Conservation (phyloP, 2,329 filamentous ascomycete species). For the Xylogone sp. region DNA sequence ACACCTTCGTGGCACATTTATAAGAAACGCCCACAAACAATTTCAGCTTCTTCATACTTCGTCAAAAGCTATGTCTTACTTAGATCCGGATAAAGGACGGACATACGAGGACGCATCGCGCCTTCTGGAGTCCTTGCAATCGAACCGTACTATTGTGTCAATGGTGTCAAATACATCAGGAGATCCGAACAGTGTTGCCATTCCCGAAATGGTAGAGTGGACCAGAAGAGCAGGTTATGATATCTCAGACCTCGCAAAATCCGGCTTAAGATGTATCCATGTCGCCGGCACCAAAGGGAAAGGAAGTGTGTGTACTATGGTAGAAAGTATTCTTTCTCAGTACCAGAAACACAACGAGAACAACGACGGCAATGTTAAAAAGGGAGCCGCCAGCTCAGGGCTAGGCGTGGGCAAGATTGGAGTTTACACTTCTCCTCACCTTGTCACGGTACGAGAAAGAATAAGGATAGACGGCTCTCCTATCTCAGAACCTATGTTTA, state of each 20-base stretch:
- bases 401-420: constrained; percentile 38
- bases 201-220: constrained; percentile 30
- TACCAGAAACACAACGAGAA: constrained; percentile 32
- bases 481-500: constrained; percentile 55
- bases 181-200: constrained; percentile 21
- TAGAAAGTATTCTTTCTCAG: constrained; percentile 57
- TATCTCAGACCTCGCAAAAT: constrained; percentile 14
- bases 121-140: constrained; percentile 21
- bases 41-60: no score
- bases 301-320: constrained; percentile 67
- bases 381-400: neutral
- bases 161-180: constrained; percentile 12
- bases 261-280: constrained; percentile 54
- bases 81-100: neutral
- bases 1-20: no score
- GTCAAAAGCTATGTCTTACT: no score
- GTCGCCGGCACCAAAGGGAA: constrained; percentile 93
- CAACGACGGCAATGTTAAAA: no score
- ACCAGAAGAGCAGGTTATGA: constrained; percentile 23
- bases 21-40: no score
- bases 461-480: constrained; percentile 59
- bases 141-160: constrained; percentile 19
- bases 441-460: constrained; percentile 64
- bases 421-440: constrained; percentile 66
- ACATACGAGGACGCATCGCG: constrained; percentile 14